These are phyloP conservation scores for Barbatosphaeria neglecta DNA, from an alignment of 495 filamentous ascomycete species.

Conservation along the genomic window DNA sequence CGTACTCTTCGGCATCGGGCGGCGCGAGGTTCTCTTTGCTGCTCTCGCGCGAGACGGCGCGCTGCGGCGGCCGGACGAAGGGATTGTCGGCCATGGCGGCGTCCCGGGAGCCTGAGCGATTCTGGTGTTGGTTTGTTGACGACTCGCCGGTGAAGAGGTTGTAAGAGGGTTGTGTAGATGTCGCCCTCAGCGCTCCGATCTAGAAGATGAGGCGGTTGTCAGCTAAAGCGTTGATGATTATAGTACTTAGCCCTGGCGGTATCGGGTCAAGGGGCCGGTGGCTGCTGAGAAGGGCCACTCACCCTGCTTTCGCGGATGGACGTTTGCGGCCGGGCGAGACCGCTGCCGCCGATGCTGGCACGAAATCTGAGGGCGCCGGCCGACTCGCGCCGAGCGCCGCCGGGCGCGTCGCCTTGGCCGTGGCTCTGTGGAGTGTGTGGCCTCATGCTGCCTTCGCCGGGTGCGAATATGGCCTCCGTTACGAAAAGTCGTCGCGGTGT, in stretches of 20 bases:
- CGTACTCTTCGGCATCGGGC: slow-evolving; percentile 37
- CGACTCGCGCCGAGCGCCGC: slow-evolving; percentile 4
- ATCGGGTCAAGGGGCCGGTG: slow-evolving; percentile 1
- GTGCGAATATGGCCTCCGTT: too few relatives aligned
- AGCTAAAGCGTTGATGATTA: too few relatives aligned
- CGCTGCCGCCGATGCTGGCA: slow-evolving; percentile 20
- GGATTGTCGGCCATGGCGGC: slow-evolving; percentile 2
- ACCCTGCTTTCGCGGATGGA: slow-evolving; percentile 32
- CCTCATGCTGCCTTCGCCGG: slow-evolving; percentile 1
- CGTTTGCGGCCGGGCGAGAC: slow-evolving; percentile 16
- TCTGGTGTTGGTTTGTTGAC: slow-evolving; percentile 19
- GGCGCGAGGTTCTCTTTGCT: slow-evolving; percentile 39
- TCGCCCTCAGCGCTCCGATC: slow-evolving; percentile 10
- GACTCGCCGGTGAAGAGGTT: slow-evolving; percentile 47
- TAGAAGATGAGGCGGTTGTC: not conserved
- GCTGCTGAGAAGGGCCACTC: slow-evolving; percentile 9
- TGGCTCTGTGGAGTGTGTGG: slow-evolving; percentile 3
- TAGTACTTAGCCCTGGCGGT: too few relatives aligned
- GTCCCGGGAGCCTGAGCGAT: slow-evolving; percentile 23
- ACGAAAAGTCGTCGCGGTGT: too few relatives aligned
- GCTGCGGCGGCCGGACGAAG: slow-evolving; percentile 8
- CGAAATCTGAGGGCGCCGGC: slow-evolving; percentile 20
- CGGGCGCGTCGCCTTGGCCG: not conserved
- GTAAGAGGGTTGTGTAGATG: slow-evolving; percentile 44
- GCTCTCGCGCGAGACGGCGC: slow-evolving; percentile 27